These are phyloP conservation scores for Thymus quinquecostatus DNA, from an alignment of 257 asterid genomes.

Conservation along the genomic window DNA sequence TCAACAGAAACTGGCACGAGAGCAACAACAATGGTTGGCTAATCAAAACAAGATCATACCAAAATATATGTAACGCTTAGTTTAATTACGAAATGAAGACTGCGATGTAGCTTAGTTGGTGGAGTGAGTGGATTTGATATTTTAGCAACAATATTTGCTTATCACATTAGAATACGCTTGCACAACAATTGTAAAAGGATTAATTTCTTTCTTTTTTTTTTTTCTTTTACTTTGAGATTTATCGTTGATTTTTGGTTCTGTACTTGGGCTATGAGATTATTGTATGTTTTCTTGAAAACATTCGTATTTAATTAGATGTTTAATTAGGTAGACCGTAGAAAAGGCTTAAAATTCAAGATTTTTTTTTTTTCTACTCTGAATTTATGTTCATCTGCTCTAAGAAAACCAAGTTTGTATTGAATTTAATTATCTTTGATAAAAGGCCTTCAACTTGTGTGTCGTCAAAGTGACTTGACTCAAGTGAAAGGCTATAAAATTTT, in stretches of 20 bases:
- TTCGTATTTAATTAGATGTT: too few relatives aligned
- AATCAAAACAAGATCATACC: conserved; percentile 76
- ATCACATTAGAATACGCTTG: not conserved
- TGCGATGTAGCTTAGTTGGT: not conserved
- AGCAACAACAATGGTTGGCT: conserved; percentile 68
- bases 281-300: not conserved
- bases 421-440: not conserved
- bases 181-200: not conserved
- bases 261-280: not conserved
- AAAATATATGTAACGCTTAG: conserved; percentile 51
- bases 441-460: not conserved
- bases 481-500: too few relatives aligned
- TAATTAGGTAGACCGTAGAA: too few relatives aligned
- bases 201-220: too few relatives aligned
- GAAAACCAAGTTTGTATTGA: too few relatives aligned
- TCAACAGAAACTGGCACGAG: conserved; percentile 43
- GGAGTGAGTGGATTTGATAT: not conserved
- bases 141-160: not conserved
- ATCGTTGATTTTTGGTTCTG: not conserved
- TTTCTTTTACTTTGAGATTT: not conserved
- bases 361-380: not conserved
- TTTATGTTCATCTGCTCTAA: not conserved
- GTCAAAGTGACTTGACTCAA: not conserved
- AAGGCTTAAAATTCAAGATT: not conserved
- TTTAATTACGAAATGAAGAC: not conserved